These are phyloP conservation scores for Polysphondylium violaceum DNA, from an alignment of 78 protist species.

Conservation along the genomic window DNA sequence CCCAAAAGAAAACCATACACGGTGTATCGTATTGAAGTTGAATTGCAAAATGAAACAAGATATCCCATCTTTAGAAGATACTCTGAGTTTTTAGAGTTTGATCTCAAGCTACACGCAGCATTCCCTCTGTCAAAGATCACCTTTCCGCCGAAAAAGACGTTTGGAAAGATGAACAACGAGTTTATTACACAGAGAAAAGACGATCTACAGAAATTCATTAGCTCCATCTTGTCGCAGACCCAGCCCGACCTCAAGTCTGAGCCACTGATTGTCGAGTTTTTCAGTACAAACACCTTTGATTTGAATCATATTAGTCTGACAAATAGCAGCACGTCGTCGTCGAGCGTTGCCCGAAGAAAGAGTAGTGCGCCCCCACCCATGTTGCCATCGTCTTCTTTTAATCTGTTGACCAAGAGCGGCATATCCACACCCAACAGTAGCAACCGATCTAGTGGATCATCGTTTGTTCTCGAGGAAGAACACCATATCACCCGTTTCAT, in stretches of 20 bases:
- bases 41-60: not conserved
- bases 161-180: conserved; percentile 78
- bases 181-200: conserved; percentile 67
- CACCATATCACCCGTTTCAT: conserved; percentile 39
- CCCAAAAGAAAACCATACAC: conserved; percentile 67
- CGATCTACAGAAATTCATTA: conserved; percentile 38
- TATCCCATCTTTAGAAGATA: conserved; percentile 37
- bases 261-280: conserved; percentile 32
- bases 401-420: too few species aligned
- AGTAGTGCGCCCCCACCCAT: too few species aligned
- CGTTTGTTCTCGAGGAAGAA: too few species aligned
- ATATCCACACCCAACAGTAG: too few species aligned
- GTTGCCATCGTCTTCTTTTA: too few species aligned
- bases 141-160: conserved; percentile 72
- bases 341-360: too few species aligned
- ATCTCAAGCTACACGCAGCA: conserved; percentile 46
- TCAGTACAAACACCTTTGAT: conserved; percentile 4
- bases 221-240: conserved; percentile 9
- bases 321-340: too few species aligned
- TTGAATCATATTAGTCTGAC: too few species aligned
- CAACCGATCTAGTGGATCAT: too few species aligned
- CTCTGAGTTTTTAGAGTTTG: conserved; percentile 66
- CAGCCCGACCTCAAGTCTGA: conserved; percentile 17
- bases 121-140: conserved; percentile 44
- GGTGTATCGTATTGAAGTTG: conserved; percentile 50